Base-by-base conservation (phyloP, 805 yeast species). In the Hanseniaspora singularis region DNA sequence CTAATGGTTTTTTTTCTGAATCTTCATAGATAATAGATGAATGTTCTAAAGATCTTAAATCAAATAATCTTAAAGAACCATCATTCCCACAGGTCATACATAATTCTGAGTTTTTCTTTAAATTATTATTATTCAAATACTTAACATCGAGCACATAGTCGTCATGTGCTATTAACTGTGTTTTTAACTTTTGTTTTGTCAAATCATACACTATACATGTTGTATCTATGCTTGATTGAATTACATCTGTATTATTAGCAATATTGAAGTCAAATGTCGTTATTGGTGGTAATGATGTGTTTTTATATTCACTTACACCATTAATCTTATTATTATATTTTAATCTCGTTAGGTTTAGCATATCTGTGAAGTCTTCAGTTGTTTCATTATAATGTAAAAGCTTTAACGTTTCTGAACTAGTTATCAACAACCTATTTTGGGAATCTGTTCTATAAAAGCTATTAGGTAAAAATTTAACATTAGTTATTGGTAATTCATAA, bases 191-290 rank as follows among this genome's bases (percentile, higher is more conserved):
- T 33, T 61, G 59, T 27, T 61, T 50, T 20, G 69, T 63, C 27
- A 87, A 62, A 63, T 92, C 97, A 97, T 98, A 92, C 3, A 87
- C 77, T 0, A 97, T 88, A 64, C 98, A 92, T 0, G 98, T 92
- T 1, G 98, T 92, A 64, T 92, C 98, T 10, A 89, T 84, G 18
- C 92, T 79, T 51, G 89, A 76, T 1, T 96, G 85, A 31, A 92
- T 81, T 18, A 87, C 72, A 33, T 77, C 62, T 40, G 75, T 74
- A 2, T 84, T 74, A 55, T 84, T 88, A 1, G 70, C 67, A 31
- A 70, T 64, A 65, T 83, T 86, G 96, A 98, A 92, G 64, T 92
- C 96, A 55, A 92, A 85, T 1, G 94, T 79, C 0, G 97, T 88
- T 44, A 92, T 72, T 4, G 98, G 98, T 1, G 98, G 94, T 41